Base-by-base conservation (phyloP, 2,329 filamentous ascomycete species). In the Diaporthe nobilis region DNA sequence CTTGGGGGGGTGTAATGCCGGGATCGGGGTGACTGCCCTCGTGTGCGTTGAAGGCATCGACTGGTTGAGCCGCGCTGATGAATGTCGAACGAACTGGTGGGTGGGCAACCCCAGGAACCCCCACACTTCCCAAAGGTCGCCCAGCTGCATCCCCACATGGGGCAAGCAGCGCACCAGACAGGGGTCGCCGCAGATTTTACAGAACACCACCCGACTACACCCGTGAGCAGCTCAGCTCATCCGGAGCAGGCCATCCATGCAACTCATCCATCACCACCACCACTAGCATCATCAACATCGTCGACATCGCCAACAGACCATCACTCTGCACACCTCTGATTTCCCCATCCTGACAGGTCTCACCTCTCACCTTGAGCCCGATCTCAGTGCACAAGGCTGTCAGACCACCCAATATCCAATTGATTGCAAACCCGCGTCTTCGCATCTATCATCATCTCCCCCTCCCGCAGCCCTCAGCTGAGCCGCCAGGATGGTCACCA, bases 401-500 rank as follows among this genome's bases (percentile, higher is more conserved):
- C 31, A 25, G 12, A 25, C 58, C 34, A 49, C 44, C 3, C 31
- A 5, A 42, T 25, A 25, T 17, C 10, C 22, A 8, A 15, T 42
- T 31, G 13, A 42, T 42, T 25, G 13, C 25, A 39, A 5, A 28
- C 15, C 28, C 55, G 55, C 28, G 12, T 42, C 34, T 15, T 31
- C 37, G n/a, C 39, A 12, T 20, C 25, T 8, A 63, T 9, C 39
- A 25, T 47, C 60, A 31, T 44, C 37, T 6, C 34, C 13, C 34
- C 31, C 39, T 37, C 31, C 47, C 57, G 17, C 17, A 60, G 3
- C 58, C 44, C 49, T 65, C 49, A 34, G 8, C 17, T 47, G 8
- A 51, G 47, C 51, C 31, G 25, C 20, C 28, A 77, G 55, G 7
- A 77, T 77, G 75, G 75, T 75, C 15, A 58, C 63, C 22, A 77